Evolutionary conservation across 768 basidiomycete genomes (phyloP).

Genomic region (Pisolithus tinctorius): DNA sequence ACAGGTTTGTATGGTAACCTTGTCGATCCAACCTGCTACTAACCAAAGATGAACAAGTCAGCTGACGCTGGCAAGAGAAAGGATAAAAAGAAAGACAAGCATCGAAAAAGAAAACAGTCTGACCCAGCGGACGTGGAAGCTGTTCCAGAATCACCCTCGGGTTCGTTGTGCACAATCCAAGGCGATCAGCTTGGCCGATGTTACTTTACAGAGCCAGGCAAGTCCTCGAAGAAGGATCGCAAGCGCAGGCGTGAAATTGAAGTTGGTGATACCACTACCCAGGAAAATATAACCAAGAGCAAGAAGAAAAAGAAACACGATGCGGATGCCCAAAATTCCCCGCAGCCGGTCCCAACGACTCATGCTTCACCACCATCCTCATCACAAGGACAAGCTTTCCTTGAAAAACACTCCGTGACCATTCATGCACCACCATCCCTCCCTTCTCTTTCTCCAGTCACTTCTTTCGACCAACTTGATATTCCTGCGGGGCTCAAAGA

Average conservation of each 20-base stretch:
- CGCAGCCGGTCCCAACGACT: slow-evolving; percentile 5
- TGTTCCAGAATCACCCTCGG: neutral
- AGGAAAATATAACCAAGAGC: slow-evolving; percentile 14
- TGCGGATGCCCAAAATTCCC: neutral
- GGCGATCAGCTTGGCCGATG: neutral
- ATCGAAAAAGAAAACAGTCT: neutral
- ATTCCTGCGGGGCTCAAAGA: slow-evolving; percentile 56
- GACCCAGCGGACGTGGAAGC: neutral
- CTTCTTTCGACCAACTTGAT: slow-evolving; percentile 67
- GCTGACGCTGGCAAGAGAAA: slow-evolving; percentile 36
- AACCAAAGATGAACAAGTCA: slow-evolving; percentile 8
- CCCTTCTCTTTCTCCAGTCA: slow-evolving; percentile 52
- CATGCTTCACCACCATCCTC: slow-evolving; percentile 24
- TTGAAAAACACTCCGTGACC: slow-evolving; percentile 66
- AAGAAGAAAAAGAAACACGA: slow-evolving; percentile 22
- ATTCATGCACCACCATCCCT: slow-evolving; percentile 50
- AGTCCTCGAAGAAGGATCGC: slow-evolving; percentile 10
- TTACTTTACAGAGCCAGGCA: slow-evolving; percentile 3
- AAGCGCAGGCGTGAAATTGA: slow-evolving; percentile 17
- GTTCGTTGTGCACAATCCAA: neutral
- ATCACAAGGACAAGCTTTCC: slow-evolving; percentile 53
- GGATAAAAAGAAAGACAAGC: slow-evolving; percentile 30
- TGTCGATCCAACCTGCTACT: neutral
- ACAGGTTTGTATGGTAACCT: slow-evolving; percentile 15
- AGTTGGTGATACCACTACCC: neutral